Base-by-base conservation (phyloP, 148 eudicot genomes). In the Rhododendron williamsianum region DNA sequence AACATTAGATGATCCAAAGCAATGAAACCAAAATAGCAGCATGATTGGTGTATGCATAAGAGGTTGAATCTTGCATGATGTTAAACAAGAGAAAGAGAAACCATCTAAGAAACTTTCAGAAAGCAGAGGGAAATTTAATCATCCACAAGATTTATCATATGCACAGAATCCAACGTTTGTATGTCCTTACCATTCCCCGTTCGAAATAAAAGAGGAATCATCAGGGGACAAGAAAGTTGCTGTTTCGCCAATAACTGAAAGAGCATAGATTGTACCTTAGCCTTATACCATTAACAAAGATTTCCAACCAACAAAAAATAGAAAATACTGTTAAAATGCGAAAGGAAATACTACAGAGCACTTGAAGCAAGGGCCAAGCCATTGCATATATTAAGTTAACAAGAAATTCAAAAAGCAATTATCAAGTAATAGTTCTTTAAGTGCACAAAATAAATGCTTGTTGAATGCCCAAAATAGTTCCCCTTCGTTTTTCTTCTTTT, bases 241-340 rank as follows among this genome's bases (percentile, higher is more conserved):
- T 69, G 99, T 95, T 93, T 97, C 99, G 48, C 98, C 96, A 58
- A 94, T 89, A 92, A 97, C 99, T 96, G 98, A 85, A 85, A 85
- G 63, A 65, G 18, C 15, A 77, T 6, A 56, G 54, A 81, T 38
- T 15, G 56, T 60, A 36, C 80, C 33, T 52, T 45, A 33, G 38
- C 48, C 78, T 35, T 13, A 84, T 36, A 23, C 43, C 84, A 58
- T 45, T n/a, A 41, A 67, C 67, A 81, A 78, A 15, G 27, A 77
- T 85, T 43, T 43, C 87, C 87, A 85, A 30, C 45, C 16, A 85
- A 58, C 54, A 27, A 11, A 23, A 25, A 80, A 80, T 13, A 15
- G 23, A 25, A 78, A 48, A 27, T 80, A 16, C 38, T 3, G 35
- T 79, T 25, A 27, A n/a, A 48, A 46, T 78, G 16, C 3, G 11